phyloP scores from a whole-genome alignment of 2,329 filamentous ascomycete genomes.

The Colletotrichum sp. region DNA sequence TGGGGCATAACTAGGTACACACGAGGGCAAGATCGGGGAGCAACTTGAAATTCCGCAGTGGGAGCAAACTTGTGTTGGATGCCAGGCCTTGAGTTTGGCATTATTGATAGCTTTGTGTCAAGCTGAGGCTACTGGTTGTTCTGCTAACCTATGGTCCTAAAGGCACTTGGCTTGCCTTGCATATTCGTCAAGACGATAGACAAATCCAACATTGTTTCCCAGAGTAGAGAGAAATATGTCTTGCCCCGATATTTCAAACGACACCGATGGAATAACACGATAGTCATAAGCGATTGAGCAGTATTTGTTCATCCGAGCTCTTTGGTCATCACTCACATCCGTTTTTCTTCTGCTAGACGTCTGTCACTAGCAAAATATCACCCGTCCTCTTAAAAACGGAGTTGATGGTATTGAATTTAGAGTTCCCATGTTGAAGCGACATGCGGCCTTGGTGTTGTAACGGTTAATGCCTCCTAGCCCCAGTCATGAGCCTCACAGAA shows the following conservation, averaged over 20 bases:
- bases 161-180: background rate
- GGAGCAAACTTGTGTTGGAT: background rate
- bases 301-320: background rate
- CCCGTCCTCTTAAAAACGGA: background rate
- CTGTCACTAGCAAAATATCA: background rate
- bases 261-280: background rate
- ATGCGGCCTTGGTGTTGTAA: background rate
- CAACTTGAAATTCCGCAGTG: background rate
- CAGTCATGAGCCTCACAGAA: background rate
- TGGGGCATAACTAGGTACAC: background rate
- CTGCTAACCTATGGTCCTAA: background rate
- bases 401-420: background rate
- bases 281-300: background rate
- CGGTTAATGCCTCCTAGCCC: background rate
- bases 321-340: background rate
- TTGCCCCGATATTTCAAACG: background rate
- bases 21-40: background rate
- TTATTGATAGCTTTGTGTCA: background rate
- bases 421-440: background rate
- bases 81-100: background rate
- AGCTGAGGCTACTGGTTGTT: background rate
- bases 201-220: background rate
- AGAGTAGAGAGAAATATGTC: background rate
- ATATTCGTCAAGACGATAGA: background rate
- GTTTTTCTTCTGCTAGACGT: background rate